phyloP scores from a whole-genome alignment of 768 basidiomycete species.

The Trametes cinnabarina region DNA sequence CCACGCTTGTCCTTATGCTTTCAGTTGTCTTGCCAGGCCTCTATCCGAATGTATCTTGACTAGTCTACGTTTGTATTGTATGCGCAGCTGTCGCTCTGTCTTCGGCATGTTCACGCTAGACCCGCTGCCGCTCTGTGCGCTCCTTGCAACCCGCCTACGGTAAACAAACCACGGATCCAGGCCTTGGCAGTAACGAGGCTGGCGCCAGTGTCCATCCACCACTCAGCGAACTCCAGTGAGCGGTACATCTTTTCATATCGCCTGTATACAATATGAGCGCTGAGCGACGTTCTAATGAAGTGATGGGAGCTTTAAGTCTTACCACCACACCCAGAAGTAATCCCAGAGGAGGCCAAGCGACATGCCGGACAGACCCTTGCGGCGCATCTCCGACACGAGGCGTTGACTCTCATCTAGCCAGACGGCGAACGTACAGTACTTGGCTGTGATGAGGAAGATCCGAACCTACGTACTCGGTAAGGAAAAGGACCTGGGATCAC shows the following conservation, averaged over 20 bases:
- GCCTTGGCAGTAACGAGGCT: conserved; percentile 51
- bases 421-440: conserved; percentile 79
- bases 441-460: conserved; percentile 88
- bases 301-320: conserved; percentile 27
- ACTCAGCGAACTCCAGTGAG: conserved; percentile 53
- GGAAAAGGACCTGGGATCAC: neutral
- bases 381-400: conserved; percentile 40
- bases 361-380: conserved; percentile 43
- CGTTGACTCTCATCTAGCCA: conserved; percentile 65
- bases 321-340: conserved; percentile 72
- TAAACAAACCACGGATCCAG: conserved; percentile 65
- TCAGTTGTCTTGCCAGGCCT: neutral
- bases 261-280: conserved; percentile 41
- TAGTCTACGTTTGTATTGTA: conserved; percentile 4
- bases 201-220: conserved; percentile 61
- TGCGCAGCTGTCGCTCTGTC: neutral
- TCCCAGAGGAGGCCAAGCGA: conserved; percentile 44
- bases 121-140: conserved; percentile 75
- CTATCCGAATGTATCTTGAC: neutral
- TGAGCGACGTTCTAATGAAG: neutral
- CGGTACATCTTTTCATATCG: conserved; percentile 54
- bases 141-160: conserved; percentile 61
- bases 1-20: neutral
- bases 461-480: conserved; percentile 50
- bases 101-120: conserved; percentile 38